Conservation (phyloP, 257 asterid species). For the Linderniella brevidens region DNA sequence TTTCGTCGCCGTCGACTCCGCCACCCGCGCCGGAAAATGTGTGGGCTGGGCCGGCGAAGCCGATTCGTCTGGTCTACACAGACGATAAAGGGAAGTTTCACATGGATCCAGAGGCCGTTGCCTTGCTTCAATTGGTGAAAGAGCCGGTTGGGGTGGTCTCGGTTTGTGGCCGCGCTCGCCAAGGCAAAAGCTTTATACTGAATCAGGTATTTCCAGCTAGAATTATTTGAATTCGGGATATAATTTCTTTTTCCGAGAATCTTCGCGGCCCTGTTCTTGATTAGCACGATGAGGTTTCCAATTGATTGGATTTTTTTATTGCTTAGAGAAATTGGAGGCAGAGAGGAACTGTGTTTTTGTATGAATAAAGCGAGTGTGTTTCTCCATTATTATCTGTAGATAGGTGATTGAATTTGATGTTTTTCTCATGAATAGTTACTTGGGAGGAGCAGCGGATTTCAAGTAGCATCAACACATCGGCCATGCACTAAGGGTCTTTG, state of each 20-base stretch:
- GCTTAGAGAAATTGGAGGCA: too few species aligned
- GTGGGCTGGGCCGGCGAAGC: conserved; percentile 70
- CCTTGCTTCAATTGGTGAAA: conserved; percentile 80
- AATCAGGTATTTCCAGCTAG: conserved; percentile 49
- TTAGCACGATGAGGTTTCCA: too few species aligned
- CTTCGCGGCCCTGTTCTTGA: too few species aligned
- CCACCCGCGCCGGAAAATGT: conserved; percentile 22
- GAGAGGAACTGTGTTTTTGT: too few species aligned
- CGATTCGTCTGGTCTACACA: conserved; percentile 77
- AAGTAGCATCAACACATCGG: conserved; percentile 92
- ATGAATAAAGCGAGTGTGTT: too few species aligned
- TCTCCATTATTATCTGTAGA: too few species aligned
- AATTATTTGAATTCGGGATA: not conserved
- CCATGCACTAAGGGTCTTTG: conserved; percentile 99
- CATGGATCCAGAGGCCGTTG: conserved; percentile 92
- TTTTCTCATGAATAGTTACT: conserved; percentile 59
- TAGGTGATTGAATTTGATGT: too few species aligned
- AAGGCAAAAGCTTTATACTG: conserved; percentile 82
- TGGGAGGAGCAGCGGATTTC: conserved; percentile 98
- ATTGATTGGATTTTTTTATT: too few species aligned
- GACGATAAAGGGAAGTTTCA: conserved; percentile 84
- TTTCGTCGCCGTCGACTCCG: conserved; percentile 29
- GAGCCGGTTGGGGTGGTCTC: conserved; percentile 94
- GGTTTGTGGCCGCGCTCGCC: conserved; percentile 99
- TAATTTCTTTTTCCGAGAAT: not conserved